Evolutionary conservation across 495 filamentous ascomycete genomes (phyloP).

Genomic region (Poronia punctata): DNA sequence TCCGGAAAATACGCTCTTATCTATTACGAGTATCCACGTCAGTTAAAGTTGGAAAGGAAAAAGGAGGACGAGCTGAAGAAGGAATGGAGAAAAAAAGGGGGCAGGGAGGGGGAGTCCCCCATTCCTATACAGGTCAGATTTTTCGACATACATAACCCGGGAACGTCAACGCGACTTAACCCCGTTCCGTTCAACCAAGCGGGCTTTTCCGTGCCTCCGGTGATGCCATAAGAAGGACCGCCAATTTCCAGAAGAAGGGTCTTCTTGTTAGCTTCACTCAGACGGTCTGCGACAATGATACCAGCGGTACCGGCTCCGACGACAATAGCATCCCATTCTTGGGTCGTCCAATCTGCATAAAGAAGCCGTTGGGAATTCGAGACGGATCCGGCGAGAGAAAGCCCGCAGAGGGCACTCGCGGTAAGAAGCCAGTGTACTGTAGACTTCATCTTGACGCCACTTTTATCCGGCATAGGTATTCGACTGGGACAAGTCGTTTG

Average conservation of each 20-base stretch:
- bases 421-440: too few species aligned
- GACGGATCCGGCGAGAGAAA: neutral
- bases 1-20: constrained; percentile 42
- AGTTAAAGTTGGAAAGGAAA: too few species aligned
- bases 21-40: constrained; percentile 13
- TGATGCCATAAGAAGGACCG: constrained; percentile 26
- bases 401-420: neutral
- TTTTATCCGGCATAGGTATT: too few species aligned
- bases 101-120: too few species aligned
- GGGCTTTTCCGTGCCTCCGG: constrained; percentile 31
- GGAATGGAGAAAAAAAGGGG: too few species aligned
- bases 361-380: constrained; percentile 5
- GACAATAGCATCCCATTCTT: constrained; percentile 49
- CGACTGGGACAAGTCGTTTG: too few species aligned
- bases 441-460: too few species aligned
- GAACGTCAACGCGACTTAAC: constrained; percentile 52
- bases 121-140: constrained; percentile 1
- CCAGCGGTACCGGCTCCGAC: constrained; percentile 85
- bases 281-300: constrained; percentile 65
- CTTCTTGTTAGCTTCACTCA: constrained; percentile 36
- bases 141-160: constrained; percentile 37
- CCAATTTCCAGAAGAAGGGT: constrained; percentile 27
- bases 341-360: constrained; percentile 17
- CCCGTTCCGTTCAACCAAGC: constrained; percentile 48
- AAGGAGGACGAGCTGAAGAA: too few species aligned